Conservation (phyloP, 73 alveolate species). For the Effrenium voratum region DNA sequence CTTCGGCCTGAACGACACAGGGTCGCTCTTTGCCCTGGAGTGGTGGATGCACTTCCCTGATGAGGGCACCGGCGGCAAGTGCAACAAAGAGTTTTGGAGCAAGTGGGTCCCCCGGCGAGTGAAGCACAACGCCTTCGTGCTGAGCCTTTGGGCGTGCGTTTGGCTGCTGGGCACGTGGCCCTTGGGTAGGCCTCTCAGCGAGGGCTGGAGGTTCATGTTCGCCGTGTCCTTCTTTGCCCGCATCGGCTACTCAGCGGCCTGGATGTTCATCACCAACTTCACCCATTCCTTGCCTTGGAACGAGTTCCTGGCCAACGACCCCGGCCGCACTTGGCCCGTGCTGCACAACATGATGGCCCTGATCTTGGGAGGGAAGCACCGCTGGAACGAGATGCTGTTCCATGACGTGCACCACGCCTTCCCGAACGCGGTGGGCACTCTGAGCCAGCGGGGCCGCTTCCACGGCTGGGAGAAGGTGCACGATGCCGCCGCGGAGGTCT, state of each 20-base stretch:
- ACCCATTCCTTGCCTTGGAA: constrained; percentile 65
- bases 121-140: constrained; percentile 51
- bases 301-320: constrained; percentile 65
- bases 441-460: constrained; percentile 89
- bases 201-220: constrained; percentile 70
- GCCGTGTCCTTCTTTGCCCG: constrained; percentile 76
- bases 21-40: constrained; percentile 77
- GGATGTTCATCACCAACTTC: constrained; percentile 93
- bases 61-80: constrained; percentile 91
- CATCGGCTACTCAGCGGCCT: constrained; percentile 57
- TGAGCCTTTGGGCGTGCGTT: constrained; percentile 58
- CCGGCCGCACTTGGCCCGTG: constrained; percentile 45
- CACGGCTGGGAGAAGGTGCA: constrained; percentile 67
- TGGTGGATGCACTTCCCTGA: constrained; percentile 92
- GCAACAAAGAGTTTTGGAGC: constrained; percentile 71
- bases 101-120: constrained; percentile 76
- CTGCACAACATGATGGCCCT: constrained; percentile 71
- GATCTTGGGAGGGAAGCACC: constrained; percentile 70
- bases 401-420: constrained; percentile 40
- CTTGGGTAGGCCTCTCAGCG: constrained; percentile 62
- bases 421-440: constrained; percentile 79
- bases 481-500: constrained; percentile 61
- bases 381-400: constrained; percentile 47
- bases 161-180: constrained; percentile 88
- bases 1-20: constrained; percentile 89